These are phyloP conservation scores for Bipolaris oryzae DNA, from an alignment of 2,329 filamentous ascomycete species.

Conservation along the genomic window DNA sequence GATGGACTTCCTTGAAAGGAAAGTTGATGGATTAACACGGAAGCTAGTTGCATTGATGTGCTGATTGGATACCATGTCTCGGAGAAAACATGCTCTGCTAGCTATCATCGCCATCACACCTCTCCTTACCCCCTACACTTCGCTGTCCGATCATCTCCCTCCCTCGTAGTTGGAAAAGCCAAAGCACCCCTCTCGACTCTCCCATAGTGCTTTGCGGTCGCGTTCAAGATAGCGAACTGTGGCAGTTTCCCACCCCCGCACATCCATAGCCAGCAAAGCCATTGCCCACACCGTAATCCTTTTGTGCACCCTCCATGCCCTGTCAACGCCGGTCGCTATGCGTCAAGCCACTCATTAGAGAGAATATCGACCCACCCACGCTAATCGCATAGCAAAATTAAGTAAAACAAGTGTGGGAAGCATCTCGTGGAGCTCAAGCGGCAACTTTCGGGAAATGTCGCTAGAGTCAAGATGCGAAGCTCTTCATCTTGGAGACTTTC, in stretches of 20 bases:
- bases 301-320: constrained; percentile 30
- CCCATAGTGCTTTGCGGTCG: constrained; percentile 19
- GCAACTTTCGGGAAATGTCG: constrained; percentile 12
- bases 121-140: background rate
- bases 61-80: constrained; percentile 6
- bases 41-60: constrained; percentile 13
- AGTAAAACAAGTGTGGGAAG: constrained; percentile 23
- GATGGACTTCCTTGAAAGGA: background rate
- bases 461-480: constrained; percentile 18
- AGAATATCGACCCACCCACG: constrained; percentile 33
- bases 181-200: constrained; percentile 20
- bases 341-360: constrained; percentile 29
- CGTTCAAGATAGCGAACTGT: constrained; percentile 8
- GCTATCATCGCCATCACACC: constrained; percentile 3
- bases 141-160: constrained; percentile 12
- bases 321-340: constrained; percentile 49
- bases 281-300: constrained; percentile 7
- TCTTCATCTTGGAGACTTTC: constrained; percentile 22
- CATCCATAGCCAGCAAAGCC: constrained; percentile 1
- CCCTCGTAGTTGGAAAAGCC: constrained; percentile 20
- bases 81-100: constrained; percentile 15
- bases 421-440: constrained; percentile 10
- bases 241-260: background rate
- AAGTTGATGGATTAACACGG: background rate
- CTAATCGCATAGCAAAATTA: constrained; percentile 40